These are phyloP conservation scores for Beta vulgaris DNA, from an alignment of 148 eudicot genomes.

Conservation along the genomic window DNA sequence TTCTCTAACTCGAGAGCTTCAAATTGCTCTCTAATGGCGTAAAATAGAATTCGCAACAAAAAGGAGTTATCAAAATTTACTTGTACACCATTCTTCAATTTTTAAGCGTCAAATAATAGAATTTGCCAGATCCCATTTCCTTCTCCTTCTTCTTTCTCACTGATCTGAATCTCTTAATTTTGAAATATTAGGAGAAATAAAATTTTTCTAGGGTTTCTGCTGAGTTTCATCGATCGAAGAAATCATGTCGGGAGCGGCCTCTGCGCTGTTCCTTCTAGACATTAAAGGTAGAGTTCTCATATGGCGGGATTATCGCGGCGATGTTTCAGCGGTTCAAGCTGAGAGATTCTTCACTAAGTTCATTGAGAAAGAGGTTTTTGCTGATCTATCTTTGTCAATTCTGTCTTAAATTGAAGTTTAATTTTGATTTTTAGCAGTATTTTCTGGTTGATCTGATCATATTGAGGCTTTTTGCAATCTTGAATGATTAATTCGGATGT, in stretches of 20 bases:
- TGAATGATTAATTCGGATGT: not conserved
- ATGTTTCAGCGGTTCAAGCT: slow-evolving; percentile 75
- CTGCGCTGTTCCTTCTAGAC: slow-evolving; percentile 92
- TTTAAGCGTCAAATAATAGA: not conserved
- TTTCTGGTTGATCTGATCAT: slow-evolving; percentile 1
- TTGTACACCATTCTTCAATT: not conserved
- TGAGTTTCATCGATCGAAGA: not conserved
- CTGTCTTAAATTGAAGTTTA: not conserved
- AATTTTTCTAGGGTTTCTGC: slow-evolving; percentile 21
- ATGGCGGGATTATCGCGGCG: slow-evolving; percentile 95
- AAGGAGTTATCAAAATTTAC: too few relatives aligned
- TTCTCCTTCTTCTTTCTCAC: not conserved
- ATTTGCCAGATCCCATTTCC: not conserved
- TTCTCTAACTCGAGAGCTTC: slow-evolving; percentile 2
- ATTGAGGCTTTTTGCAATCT: not conserved
- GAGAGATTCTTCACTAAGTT: slow-evolving; percentile 91
- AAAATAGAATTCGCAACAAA: not conserved
- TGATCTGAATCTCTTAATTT: slow-evolving; percentile 7
- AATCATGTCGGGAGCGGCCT: slow-evolving; percentile 87
- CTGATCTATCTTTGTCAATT: not conserved
- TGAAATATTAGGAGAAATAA: not conserved
- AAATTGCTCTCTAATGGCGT: slow-evolving; percentile 19
- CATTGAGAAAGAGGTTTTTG: slow-evolving; percentile 79
- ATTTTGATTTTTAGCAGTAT: not conserved
- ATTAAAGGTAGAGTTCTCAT: slow-evolving; percentile 86